A percentile compares a stretch with the other conserved stretches of the same genome.
Conservation (phyloP, 306 rosid species). For the Senna tora region DNA sequence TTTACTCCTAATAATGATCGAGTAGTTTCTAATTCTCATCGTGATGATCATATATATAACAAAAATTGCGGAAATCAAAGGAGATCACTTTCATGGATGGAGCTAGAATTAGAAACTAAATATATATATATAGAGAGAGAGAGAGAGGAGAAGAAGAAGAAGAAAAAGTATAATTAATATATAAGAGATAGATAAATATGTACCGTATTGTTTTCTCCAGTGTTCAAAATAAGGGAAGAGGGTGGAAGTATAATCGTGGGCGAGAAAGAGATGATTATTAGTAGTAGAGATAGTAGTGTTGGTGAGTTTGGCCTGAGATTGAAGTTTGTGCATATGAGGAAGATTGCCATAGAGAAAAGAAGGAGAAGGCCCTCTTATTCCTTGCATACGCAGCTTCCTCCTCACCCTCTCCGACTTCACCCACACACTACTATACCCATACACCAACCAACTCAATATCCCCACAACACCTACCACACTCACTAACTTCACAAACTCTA, state of each 20-base stretch:
- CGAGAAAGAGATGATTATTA: slow-evolving; percentile 44
- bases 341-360: slow-evolving; percentile 70
- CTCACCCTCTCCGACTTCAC: slow-evolving; percentile 53
- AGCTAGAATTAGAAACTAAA: neutral
- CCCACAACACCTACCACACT: slow-evolving; percentile 40
- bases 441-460: slow-evolving; percentile 43
- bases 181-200: too few species aligned
- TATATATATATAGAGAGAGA: neutral
- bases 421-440: slow-evolving; percentile 54
- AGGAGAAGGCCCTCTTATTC: slow-evolving; percentile 78
- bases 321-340: slow-evolving; percentile 76
- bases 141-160: neutral
- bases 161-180: too few species aligned
- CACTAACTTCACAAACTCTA: slow-evolving; percentile 37
- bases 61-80: too few species aligned
- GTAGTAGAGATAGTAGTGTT: too few species aligned
- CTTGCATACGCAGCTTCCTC: slow-evolving; percentile 66
- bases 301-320: slow-evolving; percentile 38
- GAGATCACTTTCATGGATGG: too few species aligned
- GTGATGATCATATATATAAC: neutral
- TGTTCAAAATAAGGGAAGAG: slow-evolving; percentile 87
- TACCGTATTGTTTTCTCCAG: slow-evolving; percentile 92
- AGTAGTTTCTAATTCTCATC: slow-evolving; percentile 6
- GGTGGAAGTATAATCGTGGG: slow-evolving; percentile 74
- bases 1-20: neutral